phyloP scores from a whole-genome alignment of 2,329 filamentous ascomycete species.

The Colletotrichum endophyticum region DNA sequence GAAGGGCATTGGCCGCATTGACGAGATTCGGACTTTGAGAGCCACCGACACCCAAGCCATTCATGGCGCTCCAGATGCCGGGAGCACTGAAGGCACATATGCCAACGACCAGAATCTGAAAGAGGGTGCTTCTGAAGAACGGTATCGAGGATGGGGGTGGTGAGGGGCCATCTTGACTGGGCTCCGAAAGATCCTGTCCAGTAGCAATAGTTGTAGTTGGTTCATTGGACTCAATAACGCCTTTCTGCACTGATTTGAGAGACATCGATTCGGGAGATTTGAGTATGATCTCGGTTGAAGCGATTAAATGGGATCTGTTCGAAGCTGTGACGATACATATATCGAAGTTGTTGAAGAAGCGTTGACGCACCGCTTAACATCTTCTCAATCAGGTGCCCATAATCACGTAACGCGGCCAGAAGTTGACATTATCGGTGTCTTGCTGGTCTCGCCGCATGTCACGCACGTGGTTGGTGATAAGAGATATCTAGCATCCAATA shows the following conservation, averaged over 20 bases:
- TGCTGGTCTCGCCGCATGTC: not conserved
- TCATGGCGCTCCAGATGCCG: slow-evolving; percentile 48
- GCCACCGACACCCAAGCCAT: slow-evolving; percentile 42
- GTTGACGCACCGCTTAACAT: not conserved
- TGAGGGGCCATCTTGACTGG: not conserved
- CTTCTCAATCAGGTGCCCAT: not conserved
- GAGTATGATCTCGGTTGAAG: not conserved
- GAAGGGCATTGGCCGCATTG: slow-evolving; percentile 49
- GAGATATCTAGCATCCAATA: not conserved
- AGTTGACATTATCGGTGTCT: not conserved
- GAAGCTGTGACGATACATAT: not conserved
- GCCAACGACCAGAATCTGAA: slow-evolving; percentile 44
- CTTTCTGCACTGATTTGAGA: not conserved
- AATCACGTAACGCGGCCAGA: not conserved
- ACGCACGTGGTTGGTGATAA: not conserved
- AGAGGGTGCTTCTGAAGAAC: slow-evolving; percentile 34
- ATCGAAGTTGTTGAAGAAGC: not conserved
- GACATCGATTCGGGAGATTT: not conserved
- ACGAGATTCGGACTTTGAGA: slow-evolving; percentile 44
- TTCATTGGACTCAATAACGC: not conserved
- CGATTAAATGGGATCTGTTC: not conserved
- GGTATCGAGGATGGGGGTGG: not conserved
- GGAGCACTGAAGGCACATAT: slow-evolving; percentile 44
- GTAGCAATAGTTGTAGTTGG: not conserved
- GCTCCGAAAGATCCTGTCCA: not conserved